A percentile compares a stretch with the other conserved stretches of the same genome.
These are phyloP conservation scores for Ophiostoma fasciatum DNA, from an alignment of 2,329 filamentous ascomycete species.

Conservation along the genomic window DNA sequence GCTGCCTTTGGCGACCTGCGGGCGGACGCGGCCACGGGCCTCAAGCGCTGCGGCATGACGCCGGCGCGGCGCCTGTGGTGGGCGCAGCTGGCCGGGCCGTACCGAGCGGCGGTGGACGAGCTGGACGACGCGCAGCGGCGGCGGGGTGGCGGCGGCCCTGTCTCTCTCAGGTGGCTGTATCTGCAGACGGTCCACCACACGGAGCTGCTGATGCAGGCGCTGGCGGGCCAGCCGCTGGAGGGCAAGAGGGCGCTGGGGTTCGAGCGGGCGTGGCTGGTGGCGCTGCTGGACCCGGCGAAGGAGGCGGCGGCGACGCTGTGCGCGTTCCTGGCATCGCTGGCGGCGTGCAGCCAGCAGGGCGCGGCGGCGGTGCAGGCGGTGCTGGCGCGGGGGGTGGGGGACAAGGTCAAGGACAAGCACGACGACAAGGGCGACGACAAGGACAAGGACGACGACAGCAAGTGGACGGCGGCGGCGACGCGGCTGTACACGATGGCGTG, in stretches of 20 bases:
- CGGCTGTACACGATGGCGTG: constrained; percentile 10
- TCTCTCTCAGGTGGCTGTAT: constrained; percentile 9
- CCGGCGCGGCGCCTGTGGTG: constrained; percentile 5
- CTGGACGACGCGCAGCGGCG: constrained; percentile 4
- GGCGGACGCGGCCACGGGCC: background rate
- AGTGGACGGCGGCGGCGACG: constrained; percentile 8
- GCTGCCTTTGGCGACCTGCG: too few relatives aligned
- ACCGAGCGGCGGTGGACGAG: constrained; percentile 1
- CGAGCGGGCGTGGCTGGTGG: constrained; percentile 8
- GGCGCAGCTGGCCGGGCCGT: constrained; percentile 1
- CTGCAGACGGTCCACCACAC: constrained; percentile 4
- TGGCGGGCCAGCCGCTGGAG: constrained; percentile 3
- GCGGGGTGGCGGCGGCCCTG: background rate
- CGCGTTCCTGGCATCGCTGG: constrained; percentile 6
- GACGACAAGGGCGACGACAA: background rate
- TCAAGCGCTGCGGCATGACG: constrained; percentile 9
- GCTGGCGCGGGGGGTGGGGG: too few relatives aligned
- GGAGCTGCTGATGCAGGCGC: constrained; percentile 7
- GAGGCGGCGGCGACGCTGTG: constrained; percentile 8
- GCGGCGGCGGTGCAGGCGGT: too few relatives aligned
- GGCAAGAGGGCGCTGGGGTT: constrained; percentile 3
- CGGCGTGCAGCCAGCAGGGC: background rate
- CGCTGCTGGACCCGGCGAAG: constrained; percentile 5
- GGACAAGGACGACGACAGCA: too few relatives aligned
- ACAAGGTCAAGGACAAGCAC: too few relatives aligned